Percentiles rank a stretch among this genome's conserved stretches.
Conservation (phyloP, 306 rosid species). For the Hippophae gyantsensis region DNA sequence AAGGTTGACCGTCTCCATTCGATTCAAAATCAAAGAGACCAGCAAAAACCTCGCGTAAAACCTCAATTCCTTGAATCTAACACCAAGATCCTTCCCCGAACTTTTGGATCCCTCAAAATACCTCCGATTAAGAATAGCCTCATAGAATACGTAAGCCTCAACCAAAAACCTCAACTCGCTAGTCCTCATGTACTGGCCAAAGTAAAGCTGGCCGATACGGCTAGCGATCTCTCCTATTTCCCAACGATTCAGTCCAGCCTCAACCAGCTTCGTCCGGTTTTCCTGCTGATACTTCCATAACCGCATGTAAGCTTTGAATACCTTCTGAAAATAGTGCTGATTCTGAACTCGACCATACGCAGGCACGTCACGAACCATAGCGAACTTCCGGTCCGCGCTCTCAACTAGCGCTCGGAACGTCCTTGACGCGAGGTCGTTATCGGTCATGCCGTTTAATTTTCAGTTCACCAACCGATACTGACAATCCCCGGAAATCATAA, state of each 20-base stretch:
- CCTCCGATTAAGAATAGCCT: constrained; percentile 76
- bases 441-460: constrained; percentile 38
- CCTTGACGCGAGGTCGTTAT: constrained; percentile 30
- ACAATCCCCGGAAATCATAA: no score
- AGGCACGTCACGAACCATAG: constrained; percentile 84
- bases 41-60: constrained; percentile 85
- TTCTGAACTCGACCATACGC: constrained; percentile 60
- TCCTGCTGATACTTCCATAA: constrained; percentile 93
- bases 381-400: constrained; percentile 82
- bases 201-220: constrained; percentile 92
- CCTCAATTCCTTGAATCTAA: constrained; percentile 73
- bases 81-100: constrained; percentile 59
- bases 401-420: constrained; percentile 85
- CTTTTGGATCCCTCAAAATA: constrained; percentile 73
- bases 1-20: constrained; percentile 55
- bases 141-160: constrained; percentile 88
- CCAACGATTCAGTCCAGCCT: constrained; percentile 76
- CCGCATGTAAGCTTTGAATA: constrained; percentile 77
- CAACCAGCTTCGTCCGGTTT: constrained; percentile 52
- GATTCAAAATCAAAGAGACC: constrained; percentile 70
- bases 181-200: constrained; percentile 83
- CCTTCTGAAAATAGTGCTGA: constrained; percentile 67
- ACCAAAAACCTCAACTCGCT: constrained; percentile 73
- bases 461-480: constrained; percentile 19
- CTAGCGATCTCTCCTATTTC: constrained; percentile 98